Conservation (phyloP, 768 basidiomycete genomes). For the Gautieria morchelliformis region DNA sequence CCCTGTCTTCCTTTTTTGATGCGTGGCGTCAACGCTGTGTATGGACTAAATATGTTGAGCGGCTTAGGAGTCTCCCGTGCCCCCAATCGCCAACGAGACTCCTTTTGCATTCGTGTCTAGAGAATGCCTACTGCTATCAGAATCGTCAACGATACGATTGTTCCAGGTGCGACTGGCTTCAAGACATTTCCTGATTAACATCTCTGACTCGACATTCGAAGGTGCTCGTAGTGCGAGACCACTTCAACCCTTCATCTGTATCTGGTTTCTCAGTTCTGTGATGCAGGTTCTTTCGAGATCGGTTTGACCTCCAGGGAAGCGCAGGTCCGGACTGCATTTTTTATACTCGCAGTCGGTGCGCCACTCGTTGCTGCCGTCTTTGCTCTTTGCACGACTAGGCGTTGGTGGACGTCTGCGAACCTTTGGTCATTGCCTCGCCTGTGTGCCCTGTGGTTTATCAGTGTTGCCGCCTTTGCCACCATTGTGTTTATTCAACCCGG, state of each 20-base stretch:
- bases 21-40: too few relatives aligned
- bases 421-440: constrained; percentile 1
- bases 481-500: constrained; percentile 1
- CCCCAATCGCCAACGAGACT: too few relatives aligned
- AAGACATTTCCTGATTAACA: neutral
- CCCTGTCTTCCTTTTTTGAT: too few relatives aligned
- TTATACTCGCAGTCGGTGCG: neutral
- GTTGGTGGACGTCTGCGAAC: neutral
- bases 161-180: neutral
- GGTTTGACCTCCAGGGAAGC: neutral
- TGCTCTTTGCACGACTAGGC: neutral
- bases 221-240: neutral
- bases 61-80: too few relatives aligned
- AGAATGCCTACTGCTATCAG: neutral
- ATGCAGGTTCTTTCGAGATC: neutral
- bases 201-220: neutral
- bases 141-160: constrained; percentile 1
- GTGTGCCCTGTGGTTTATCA: constrained; percentile 3
- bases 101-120: neutral
- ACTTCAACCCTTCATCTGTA: neutral
- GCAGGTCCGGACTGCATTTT: constrained; percentile 1
- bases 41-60: too few relatives aligned
- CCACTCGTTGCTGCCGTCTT: constrained; percentile 2
- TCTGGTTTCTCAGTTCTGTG: neutral
- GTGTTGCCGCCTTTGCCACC: neutral